A percentile compares a stretch with the other conserved stretches of the same genome.
phyloP scores from a whole-genome alignment of 139 green algal species.

The Picochlorum sp. region DNA sequence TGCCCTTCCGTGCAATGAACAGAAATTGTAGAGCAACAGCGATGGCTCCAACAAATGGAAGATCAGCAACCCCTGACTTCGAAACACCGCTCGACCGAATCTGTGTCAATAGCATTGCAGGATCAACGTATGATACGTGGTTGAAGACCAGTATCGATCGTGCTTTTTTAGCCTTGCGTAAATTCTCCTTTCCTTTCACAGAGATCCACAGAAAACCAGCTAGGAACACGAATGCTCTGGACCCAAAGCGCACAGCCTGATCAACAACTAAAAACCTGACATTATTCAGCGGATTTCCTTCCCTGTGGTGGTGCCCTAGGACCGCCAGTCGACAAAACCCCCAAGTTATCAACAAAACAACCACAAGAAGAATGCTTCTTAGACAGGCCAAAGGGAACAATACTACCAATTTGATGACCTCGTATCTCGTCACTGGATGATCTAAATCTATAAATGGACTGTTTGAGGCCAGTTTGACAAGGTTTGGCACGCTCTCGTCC shows the following conservation, averaged over 20 bases:
- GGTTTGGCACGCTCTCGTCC: too few relatives aligned
- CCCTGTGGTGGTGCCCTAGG: not conserved
- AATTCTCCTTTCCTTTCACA: not conserved
- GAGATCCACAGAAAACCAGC: slow-evolving; percentile 16
- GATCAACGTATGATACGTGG: slow-evolving; percentile 2
- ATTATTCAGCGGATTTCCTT: not conserved
- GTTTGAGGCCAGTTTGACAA: not conserved
- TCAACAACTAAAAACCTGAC: slow-evolving; percentile 11
- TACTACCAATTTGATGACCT: slow-evolving; percentile 33
- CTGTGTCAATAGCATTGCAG: not conserved
- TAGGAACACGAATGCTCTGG: slow-evolving; percentile 20
- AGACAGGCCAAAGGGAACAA: slow-evolving; percentile 21
- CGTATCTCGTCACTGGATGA: slow-evolving; percentile 32
- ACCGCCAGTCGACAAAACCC: not conserved
- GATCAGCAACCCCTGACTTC: slow-evolving; percentile 28
- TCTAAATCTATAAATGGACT: slow-evolving; percentile 37
- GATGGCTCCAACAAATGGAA: slow-evolving; percentile 39
- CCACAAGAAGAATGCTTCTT: slow-evolving; percentile 9
- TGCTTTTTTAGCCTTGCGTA: not conserved
- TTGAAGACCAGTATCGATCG: not conserved
- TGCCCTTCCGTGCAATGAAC: slow-evolving; percentile 34
- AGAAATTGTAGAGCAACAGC: slow-evolving; percentile 36
- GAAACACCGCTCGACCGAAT: slow-evolving; percentile 13
- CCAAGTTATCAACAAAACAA: not conserved
- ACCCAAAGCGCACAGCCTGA: slow-evolving; percentile 26